Evolutionary conservation across 352 stramenopile genomes (phyloP), one percentile per base, ranked within the genome.

Genomic region (Phytophthora foliorum): DNA sequence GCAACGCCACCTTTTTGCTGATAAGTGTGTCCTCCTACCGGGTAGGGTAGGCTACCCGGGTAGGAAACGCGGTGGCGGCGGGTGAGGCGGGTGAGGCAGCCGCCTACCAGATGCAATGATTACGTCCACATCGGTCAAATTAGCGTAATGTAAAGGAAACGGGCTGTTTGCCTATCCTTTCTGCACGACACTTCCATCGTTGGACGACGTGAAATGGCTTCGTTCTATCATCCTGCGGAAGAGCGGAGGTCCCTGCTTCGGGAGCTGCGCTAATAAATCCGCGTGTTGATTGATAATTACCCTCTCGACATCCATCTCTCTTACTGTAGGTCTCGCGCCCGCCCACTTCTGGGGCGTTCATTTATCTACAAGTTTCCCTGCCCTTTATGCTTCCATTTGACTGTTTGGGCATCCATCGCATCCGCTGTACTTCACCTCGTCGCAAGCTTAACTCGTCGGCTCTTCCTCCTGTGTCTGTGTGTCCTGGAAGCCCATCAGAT

Each of bases 401-500:
- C 67, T 67, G 34, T 67, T 10, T 72, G 57, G 64, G 64, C 50
- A 66, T 59, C 19, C 32, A 46, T 54, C 24, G 53, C n/a, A 56
- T 63, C 25, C 55, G 39, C n/a, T 69, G n/a, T 42, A 49, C 27
- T 7, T 1, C 51, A 60, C 34, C n/a, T 45, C 39, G 17, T 24
- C 21, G 10, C 46, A 22, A 13, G n/a, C 19, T 78, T 32, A 78
- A 63, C 25, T 60, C 19, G 44, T 62, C 13, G 65, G 45, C 19
- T 76, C 57, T 42, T 63, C 57, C 44, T 75, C 27, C 16, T 34
- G 44, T 44, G 44, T 76, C 25, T 79, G 57, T 16, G 72, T 76
- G 34, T 76, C 72, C 59, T 76, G 57, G 24, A 79, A 76, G 16
- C 72, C 72, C 67, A 82, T 76, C 32, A 82, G 65, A 58, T 82